Conservation (phyloP, 805 yeast genomes). For the Suhomyces sp. region DNA sequence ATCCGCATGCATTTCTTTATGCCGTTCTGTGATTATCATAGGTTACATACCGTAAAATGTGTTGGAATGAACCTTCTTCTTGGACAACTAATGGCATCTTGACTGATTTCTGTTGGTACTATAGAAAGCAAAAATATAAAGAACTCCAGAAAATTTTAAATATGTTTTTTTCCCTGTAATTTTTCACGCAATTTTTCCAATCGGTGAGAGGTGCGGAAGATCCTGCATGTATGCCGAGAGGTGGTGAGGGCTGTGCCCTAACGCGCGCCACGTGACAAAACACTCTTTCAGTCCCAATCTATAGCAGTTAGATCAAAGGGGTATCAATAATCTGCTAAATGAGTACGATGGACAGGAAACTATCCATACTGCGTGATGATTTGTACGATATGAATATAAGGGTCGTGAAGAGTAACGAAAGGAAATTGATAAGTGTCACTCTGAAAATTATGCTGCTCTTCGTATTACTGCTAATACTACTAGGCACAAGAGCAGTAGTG, state of each 20-base stretch:
- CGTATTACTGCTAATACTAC: background rate
- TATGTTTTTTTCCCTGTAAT: conserved; percentile 17
- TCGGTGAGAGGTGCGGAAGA: conserved; percentile 1
- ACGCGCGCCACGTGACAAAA: conserved; percentile 7
- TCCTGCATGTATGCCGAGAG: background rate
- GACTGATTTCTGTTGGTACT: conserved; percentile 18
- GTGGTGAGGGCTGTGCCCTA: conserved; percentile 9
- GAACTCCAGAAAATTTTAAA: conserved; percentile 14
- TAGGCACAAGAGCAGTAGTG: background rate
- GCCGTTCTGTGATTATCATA: background rate
- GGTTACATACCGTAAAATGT: conserved; percentile 94
- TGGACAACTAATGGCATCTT: conserved; percentile 96
- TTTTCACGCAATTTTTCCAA: conserved; percentile 12
- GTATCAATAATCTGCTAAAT: background rate
- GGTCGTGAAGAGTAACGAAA: background rate
- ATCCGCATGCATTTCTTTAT: background rate
- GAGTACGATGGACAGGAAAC: background rate
- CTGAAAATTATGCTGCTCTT: background rate
- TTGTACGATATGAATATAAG: background rate
- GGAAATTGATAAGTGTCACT: background rate
- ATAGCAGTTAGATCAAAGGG: background rate
- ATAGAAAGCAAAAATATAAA: conserved; percentile 12
- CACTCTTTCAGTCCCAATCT: background rate
- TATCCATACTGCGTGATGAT: background rate
- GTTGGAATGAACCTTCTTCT: conserved; percentile 99